Evolutionary conservation across 768 basidiomycete genomes (phyloP), one percentile per base, ranked within the genome.

Genomic region (Russula lepida): DNA sequence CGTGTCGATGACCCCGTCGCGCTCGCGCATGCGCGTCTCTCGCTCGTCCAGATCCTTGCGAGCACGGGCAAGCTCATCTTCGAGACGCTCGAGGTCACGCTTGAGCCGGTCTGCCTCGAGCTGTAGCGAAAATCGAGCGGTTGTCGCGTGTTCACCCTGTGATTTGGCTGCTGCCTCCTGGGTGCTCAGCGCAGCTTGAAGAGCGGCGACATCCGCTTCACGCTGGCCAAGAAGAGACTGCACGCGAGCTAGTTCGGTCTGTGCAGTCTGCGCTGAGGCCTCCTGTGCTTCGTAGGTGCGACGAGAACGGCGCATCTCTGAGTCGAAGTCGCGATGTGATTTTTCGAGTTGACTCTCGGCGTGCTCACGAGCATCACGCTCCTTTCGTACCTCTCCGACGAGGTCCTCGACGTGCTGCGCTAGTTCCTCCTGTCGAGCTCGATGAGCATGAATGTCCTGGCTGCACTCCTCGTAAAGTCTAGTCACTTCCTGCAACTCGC

Each of bases 41-140:
- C 80, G 78, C 51, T 85, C 81, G 15, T 82, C 81, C 6, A 91
- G 71, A 43, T 93, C 91, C 61, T 81, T 79, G 57, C 86, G 77
- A 4, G 86, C 81, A 35, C 88, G 81, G 23, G 80, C 73, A 5
- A 95, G 76, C 56, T 95, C 92, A 64, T 87, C 85, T 68, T 95
- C 89, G 1, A 87, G 77, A 3, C 89, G 77, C 64, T 86, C 85
- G 43, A 97, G 68, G 69, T 99, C 95, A 30, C 94, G 81, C 71
- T 86, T 86, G 52, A 94, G 74, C 2, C 92, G 76, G 64, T 98
- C 95, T 1, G 89, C 78, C 72, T 99, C 95, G 21, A 98, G 81
- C 71, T 97, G 91, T 33, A 98, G 74, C 0, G 89, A 89, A 75
- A 92, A 91, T 47, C 84, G 79, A 25, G 92, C 88, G 3, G 85